A percentile compares a stretch with the other conserved stretches of the same genome.
Conservation (phyloP, 352 stramenopile genomes). For the Plasmopara muralis region DNA sequence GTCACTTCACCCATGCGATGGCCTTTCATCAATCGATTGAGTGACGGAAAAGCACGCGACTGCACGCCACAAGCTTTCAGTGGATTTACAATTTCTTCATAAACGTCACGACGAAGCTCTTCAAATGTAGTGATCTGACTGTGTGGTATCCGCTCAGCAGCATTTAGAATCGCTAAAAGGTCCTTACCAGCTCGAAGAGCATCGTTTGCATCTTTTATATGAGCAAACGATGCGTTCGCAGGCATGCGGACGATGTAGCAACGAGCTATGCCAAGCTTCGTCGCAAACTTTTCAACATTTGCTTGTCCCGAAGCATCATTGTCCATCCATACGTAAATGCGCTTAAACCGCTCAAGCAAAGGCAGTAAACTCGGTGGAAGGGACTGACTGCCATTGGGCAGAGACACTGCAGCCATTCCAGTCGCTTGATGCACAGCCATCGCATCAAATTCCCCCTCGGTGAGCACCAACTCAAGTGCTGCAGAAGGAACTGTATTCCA, state of each 20-base stretch:
- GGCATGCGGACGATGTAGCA: constrained; percentile 88
- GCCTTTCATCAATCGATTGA: constrained; percentile 96
- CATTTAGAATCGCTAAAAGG: constrained; percentile 76
- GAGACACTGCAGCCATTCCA: constrained; percentile 85
- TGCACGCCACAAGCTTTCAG: constrained; percentile 89
- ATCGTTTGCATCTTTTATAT: constrained; percentile 99
- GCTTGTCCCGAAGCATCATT: constrained; percentile 92
- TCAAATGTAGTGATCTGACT: constrained; percentile 93
- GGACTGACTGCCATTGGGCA: constrained; percentile 96
- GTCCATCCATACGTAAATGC: constrained; percentile 99
- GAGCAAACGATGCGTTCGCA: constrained; percentile 23
- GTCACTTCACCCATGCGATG: constrained; percentile 97
- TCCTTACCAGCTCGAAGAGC: constrained; percentile 88
- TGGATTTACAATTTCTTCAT: constrained; percentile 94
- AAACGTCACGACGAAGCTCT: constrained; percentile 88
- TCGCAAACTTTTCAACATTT: constrained; percentile 94
- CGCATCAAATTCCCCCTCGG: constrained; percentile 95
- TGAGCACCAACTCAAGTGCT: constrained; percentile 92
- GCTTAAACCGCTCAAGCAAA: constrained; percentile 94
- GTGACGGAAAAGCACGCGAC: constrained; percentile 89
- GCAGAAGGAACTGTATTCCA: constrained; percentile 93
- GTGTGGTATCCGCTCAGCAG: constrained; percentile 84
- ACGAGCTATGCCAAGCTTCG: constrained; percentile 90
- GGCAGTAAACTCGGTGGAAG: constrained; percentile 93
- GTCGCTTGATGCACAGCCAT: constrained; percentile 97